These are phyloP conservation scores for Rhodotorula babjevae DNA, from an alignment of 768 basidiomycete species.

Conservation along the genomic window DNA sequence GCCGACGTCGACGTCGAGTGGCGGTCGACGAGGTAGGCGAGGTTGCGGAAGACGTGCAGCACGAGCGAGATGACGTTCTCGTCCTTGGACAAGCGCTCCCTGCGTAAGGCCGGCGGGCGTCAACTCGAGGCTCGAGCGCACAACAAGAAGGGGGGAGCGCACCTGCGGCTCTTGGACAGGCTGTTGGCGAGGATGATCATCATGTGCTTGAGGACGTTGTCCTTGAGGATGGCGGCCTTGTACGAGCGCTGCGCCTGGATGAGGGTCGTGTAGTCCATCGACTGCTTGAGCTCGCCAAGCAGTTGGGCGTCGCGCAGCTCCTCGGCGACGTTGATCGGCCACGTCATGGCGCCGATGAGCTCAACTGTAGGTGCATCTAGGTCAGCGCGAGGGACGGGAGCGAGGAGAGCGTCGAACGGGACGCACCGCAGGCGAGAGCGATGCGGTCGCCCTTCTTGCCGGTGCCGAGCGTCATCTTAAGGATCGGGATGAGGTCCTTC, in stretches of 20 bases:
- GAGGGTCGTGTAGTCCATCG: slow-evolving; percentile 75
- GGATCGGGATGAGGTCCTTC: slow-evolving; percentile 81
- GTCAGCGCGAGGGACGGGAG: background rate
- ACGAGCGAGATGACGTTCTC: slow-evolving; percentile 80
- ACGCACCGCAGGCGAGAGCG: slow-evolving; percentile 63
- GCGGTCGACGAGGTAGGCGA: slow-evolving; percentile 89
- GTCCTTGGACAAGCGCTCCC: slow-evolving; percentile 71
- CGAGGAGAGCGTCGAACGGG: background rate
- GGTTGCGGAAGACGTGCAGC: slow-evolving; percentile 82
- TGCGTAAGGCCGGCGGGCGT: slow-evolving; percentile 13
- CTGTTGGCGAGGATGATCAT: slow-evolving; percentile 62
- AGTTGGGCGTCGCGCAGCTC: slow-evolving; percentile 84
- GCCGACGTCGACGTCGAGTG: slow-evolving; percentile 65
- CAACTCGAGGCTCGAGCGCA: background rate
- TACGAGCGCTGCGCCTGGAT: slow-evolving; percentile 76
- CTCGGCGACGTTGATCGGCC: slow-evolving; percentile 94
- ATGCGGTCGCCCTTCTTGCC: slow-evolving; percentile 58
- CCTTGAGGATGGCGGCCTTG: slow-evolving; percentile 68
- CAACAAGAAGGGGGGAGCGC: slow-evolving; percentile 3
- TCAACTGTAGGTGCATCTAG: slow-evolving; percentile 52
- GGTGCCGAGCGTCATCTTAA: slow-evolving; percentile 72
- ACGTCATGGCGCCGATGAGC: slow-evolving; percentile 93
- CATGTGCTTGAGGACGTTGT: slow-evolving; percentile 24
- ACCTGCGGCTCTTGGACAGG: slow-evolving; percentile 61
- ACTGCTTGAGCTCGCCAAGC: slow-evolving; percentile 55